Evolutionary conservation across 768 basidiomycete species (phyloP).

Genomic region (Russula earlei): DNA sequence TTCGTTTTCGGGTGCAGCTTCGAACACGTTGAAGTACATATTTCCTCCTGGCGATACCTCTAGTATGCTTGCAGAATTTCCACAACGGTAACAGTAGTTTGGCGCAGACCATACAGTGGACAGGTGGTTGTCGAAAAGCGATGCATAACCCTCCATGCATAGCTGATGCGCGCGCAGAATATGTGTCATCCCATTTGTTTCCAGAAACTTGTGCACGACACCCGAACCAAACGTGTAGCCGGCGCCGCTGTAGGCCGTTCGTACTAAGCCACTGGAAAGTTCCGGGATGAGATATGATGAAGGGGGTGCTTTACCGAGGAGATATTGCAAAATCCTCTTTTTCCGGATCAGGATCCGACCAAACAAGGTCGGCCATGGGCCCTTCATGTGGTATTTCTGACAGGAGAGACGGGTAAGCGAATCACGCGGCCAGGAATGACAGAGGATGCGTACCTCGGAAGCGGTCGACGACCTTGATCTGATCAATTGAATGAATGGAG

Average conservation of each 20-base stretch:
- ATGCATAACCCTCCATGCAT: slow-evolving; percentile 99
- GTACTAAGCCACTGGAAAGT: slow-evolving; percentile 5
- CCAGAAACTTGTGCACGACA: slow-evolving; percentile 95
- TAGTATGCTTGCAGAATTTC: slow-evolving; percentile 92
- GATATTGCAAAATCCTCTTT: slow-evolving; percentile 99
- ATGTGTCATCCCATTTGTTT: slow-evolving; percentile 93
- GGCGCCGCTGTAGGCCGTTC: slow-evolving; percentile 59
- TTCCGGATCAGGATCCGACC: slow-evolving; percentile 99
- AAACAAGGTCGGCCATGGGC: slow-evolving; percentile 98
- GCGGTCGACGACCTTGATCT: slow-evolving; percentile 98
- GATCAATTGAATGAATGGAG: slow-evolving; percentile 97
- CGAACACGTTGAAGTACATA: slow-evolving; percentile 96
- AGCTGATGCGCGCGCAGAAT: slow-evolving; percentile 97
- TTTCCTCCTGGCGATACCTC: slow-evolving; percentile 85
- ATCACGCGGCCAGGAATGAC: not conserved
- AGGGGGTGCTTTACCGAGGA: slow-evolving; percentile 54
- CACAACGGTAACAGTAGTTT: slow-evolving; percentile 98
- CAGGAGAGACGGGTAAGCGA: slow-evolving; percentile 2
- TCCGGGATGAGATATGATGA: slow-evolving; percentile 14
- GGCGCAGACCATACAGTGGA: slow-evolving; percentile 99
- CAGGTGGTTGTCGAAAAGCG: slow-evolving; percentile 90
- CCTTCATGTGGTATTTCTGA: slow-evolving; percentile 98
- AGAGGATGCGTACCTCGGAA: slow-evolving; percentile 65
- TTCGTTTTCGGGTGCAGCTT: slow-evolving; percentile 97
- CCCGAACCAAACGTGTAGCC: slow-evolving; percentile 98